phyloP scores from a whole-genome alignment of 2,329 filamentous ascomycete species.

The Graphilbum sp. region DNA sequence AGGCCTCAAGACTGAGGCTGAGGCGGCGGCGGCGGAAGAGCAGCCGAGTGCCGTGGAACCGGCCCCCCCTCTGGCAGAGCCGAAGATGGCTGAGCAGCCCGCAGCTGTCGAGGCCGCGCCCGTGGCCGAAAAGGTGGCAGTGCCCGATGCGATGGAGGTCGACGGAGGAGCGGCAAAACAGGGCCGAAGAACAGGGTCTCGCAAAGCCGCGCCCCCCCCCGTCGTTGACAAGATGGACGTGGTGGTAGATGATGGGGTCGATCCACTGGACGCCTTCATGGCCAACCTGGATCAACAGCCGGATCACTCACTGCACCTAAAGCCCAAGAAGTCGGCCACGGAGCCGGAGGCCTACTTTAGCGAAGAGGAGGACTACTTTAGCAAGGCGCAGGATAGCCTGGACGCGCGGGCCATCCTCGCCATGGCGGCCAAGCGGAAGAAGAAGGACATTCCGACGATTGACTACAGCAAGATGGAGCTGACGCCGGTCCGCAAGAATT shows the following conservation, averaged over 20 bases:
- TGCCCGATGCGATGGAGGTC: neutral
- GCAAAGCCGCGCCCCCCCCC: neutral
- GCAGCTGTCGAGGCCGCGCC: no score
- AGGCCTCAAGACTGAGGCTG: neutral
- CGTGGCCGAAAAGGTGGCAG: no score
- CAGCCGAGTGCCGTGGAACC: neutral
- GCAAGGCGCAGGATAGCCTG: conserved; percentile 28
- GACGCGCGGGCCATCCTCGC: conserved; percentile 32
- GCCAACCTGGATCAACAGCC: conserved; percentile 40
- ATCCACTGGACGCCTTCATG: conserved; percentile 98
- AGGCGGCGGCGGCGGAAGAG: neutral
- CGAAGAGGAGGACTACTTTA: conserved; percentile 62
- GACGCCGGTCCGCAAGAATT: conserved; percentile 77
- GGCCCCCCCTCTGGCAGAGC: no score
- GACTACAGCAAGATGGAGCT: conserved; percentile 81
- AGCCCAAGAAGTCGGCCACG: conserved; percentile 40
- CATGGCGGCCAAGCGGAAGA: conserved; percentile 56
- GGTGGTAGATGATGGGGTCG: conserved; percentile 55
- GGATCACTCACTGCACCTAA: conserved; percentile 22
- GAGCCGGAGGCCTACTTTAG: conserved; percentile 70
- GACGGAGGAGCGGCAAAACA: neutral
- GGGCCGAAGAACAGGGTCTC: neutral
- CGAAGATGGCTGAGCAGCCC: no score
- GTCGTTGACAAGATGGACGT: no score
- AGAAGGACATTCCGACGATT: conserved; percentile 82